Evolutionary conservation across 2,329 filamentous ascomycete species (phyloP), one percentile per base, ranked within the genome.

Genomic region (Phaeosphaeria sp.): DNA sequence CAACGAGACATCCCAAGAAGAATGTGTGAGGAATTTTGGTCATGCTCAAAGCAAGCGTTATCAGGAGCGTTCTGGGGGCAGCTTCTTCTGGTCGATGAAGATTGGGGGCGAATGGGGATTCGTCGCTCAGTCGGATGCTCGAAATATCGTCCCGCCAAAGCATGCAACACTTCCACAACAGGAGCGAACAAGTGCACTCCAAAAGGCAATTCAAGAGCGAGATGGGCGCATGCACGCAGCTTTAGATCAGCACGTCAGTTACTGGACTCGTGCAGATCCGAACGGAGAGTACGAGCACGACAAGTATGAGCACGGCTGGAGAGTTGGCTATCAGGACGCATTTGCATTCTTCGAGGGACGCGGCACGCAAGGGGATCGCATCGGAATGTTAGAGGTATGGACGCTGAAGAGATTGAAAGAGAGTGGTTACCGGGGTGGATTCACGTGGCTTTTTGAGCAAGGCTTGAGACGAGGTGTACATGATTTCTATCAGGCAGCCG

Each of bases 21-120:
- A 79, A 6, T 72, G 82, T 6, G 77, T 79, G 0, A 69, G 67
- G 2, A 71, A 78, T 21, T 86, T 86, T 63, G 83, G 83, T 13
- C 74, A 78, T 45, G 78, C 77, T 1, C 80, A 87, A 65, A 81
- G 77, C 24, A 66, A 76, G 11, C 77, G 77, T 44, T 87, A 82
- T 71, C 80, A 84, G 55, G 66, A 79, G n/a, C 79, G 78, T 45
- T 73, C 82, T 15, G 82, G 81, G 2, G 86, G 85, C 1, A 78
- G 78, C 30, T 86, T 82, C 65, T 88, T 87, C 74, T 87, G 85
- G 86, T 87, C 85, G 0, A 84, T 79, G 66, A 85, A 85, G 53
- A 87, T 87, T n/a, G 85, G 84, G 13, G 85, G 84, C 13, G 85
- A 86, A 69, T 87, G 86, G 86, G 85, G 85, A 0, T 87, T 87